These are phyloP conservation scores for Fagopyrum homotropicum DNA, from an alignment of 148 eudicot species.

Conservation along the genomic window DNA sequence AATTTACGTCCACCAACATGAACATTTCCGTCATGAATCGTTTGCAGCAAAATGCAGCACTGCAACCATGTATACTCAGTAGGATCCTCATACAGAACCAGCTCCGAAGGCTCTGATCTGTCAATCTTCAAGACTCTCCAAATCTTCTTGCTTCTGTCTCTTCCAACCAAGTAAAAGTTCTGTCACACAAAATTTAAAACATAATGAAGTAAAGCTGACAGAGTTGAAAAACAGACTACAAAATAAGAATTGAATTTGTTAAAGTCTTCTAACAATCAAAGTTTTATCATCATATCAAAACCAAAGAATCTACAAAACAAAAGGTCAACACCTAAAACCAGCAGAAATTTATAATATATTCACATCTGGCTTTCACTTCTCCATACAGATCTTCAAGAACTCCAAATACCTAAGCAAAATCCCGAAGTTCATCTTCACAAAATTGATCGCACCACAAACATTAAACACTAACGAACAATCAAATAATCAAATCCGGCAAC, in stretches of 20 bases:
- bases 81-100: conserved; percentile 55
- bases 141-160: conserved; percentile 49
- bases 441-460: background rate
- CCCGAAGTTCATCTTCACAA: background rate
- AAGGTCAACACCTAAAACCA: background rate
- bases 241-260: background rate
- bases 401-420: background rate
- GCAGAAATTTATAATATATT: background rate
- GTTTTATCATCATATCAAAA: background rate
- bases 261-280: background rate
- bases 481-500: background rate
- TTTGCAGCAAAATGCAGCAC: conserved; percentile 42
- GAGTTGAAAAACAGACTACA: background rate
- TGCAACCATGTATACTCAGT: conserved; percentile 46
- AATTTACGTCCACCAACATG: conserved; percentile 63
- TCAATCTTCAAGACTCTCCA: conserved; percentile 92
- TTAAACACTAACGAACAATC: background rate
- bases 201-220: background rate
- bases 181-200: conserved; percentile 15
- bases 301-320: background rate
- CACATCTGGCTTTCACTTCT: background rate
- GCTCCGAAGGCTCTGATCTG: conserved; percentile 65
- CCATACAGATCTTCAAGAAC: too few species aligned
- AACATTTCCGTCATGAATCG: conserved; percentile 60
- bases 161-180: conserved; percentile 93